Percentiles rank a stretch among this genome's conserved stretches.
Conservation (phyloP, 495 filamentous ascomycete genomes). For the Trichoderma parareesei region DNA sequence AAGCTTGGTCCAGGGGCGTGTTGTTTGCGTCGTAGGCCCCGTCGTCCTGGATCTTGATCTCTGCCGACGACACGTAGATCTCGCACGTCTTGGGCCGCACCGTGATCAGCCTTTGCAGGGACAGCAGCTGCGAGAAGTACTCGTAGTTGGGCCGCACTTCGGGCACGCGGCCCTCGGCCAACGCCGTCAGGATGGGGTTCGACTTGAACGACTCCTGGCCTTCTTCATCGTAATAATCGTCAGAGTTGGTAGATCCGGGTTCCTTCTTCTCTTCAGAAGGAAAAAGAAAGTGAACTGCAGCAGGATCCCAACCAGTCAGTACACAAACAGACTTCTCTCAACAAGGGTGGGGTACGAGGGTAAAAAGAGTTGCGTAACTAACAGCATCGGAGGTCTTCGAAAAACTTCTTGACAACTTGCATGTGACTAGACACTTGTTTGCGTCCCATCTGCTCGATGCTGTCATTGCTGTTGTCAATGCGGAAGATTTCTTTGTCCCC, state of each 20-base stretch:
- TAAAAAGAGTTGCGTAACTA: constrained; percentile 13
- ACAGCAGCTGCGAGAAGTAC: constrained; percentile 37
- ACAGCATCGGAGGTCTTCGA: constrained; percentile 32
- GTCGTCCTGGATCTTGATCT: constrained; percentile 29
- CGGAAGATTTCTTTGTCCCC: constrained; percentile 16
- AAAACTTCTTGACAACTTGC: constrained; percentile 85
- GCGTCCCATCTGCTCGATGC: constrained; percentile 45
- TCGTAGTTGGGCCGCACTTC: constrained; percentile 43
- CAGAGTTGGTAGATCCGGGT: constrained; percentile 17
- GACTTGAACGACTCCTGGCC: constrained; percentile 44
- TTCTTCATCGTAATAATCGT: constrained; percentile 26
- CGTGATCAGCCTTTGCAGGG: constrained; percentile 30
- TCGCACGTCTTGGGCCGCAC: constrained; percentile 36
- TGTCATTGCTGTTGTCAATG: constrained; percentile 46
- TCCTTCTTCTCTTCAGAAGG: constrained; percentile 25
- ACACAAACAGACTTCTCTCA: neutral
- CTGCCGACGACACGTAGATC: constrained; percentile 37
- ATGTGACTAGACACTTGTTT: constrained; percentile 97
- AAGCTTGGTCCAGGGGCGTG: constrained; percentile 26
- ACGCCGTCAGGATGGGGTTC: constrained; percentile 42
- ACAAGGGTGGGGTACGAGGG: neutral
- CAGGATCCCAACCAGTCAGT: neutral
- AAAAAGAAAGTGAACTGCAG: constrained; percentile 42
- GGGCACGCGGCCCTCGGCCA: constrained; percentile 38
- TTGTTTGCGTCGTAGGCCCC: constrained; percentile 25